Evolutionary conservation across 352 stramenopile species (phyloP).

Genomic region (Phytophthora megakarya): DNA sequence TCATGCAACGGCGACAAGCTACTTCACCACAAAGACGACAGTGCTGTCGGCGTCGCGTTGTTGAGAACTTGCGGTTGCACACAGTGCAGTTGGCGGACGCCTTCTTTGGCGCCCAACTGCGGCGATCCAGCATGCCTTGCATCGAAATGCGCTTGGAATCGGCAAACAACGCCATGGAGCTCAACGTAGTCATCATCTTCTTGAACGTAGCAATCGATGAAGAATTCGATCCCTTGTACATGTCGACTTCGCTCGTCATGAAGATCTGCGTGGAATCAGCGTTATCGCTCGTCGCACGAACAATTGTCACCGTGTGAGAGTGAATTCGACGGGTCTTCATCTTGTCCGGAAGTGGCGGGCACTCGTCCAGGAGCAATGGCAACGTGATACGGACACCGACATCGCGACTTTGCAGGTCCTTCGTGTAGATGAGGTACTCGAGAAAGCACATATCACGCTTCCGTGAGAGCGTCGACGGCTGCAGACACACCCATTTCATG

Average conservation of each 20-base stretch:
- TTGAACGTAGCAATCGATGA: slow-evolving; percentile 39
- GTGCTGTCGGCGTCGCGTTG: slow-evolving; percentile 71
- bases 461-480: slow-evolving; percentile 57
- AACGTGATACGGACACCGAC: slow-evolving; percentile 75
- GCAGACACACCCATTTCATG: slow-evolving; percentile 82
- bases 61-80: slow-evolving; percentile 62
- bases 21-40: slow-evolving; percentile 82
- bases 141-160: slow-evolving; percentile 73
- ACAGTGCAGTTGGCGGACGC: slow-evolving; percentile 52
- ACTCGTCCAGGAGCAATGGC: slow-evolving; percentile 65
- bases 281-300: slow-evolving; percentile 41
- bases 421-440: slow-evolving; percentile 76
- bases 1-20: slow-evolving; percentile 71
- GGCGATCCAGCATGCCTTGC: slow-evolving; percentile 51
- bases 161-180: slow-evolving; percentile 59
- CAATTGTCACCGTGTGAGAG: slow-evolving; percentile 63
- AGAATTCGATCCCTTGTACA: slow-evolving; percentile 34
- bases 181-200: slow-evolving; percentile 56
- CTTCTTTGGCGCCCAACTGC: slow-evolving; percentile 59
- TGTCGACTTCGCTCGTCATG: slow-evolving; percentile 61
- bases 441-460: slow-evolving; percentile 77
- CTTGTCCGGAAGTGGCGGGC: slow-evolving; percentile 49
- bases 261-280: slow-evolving; percentile 58
- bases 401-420: slow-evolving; percentile 59
- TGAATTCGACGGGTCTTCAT: slow-evolving; percentile 61